phyloP scores from a whole-genome alignment of 23 red algal genomes.

The Pyropia haitanensis region DNA sequence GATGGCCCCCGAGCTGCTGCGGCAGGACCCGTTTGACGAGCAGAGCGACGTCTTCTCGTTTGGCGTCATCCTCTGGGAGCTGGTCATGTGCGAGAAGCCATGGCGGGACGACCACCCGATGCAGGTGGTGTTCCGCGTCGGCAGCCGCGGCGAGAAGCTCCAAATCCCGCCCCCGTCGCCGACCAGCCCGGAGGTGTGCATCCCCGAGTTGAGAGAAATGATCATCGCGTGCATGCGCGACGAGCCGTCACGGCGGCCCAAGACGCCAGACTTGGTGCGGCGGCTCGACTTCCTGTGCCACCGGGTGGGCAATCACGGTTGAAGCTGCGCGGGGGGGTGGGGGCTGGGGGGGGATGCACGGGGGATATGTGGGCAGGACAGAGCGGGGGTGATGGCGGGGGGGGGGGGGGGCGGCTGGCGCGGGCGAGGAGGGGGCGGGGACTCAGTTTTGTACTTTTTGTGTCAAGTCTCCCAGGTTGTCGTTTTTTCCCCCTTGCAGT shows the following conservation, averaged over 20 bases:
- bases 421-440: too few species aligned
- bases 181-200: slow-evolving; percentile 23
- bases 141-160: slow-evolving; percentile 71
- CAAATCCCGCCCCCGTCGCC: slow-evolving; percentile 34
- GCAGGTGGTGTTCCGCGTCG: slow-evolving; percentile 92
- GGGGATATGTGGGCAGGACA: too few species aligned
- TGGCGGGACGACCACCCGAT: slow-evolving; percentile 96
- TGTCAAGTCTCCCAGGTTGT: too few species aligned
- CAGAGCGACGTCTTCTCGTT: slow-evolving; percentile 96
- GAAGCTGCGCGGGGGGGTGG: too few species aligned
- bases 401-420: too few species aligned
- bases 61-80: slow-evolving; percentile 97
- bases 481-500: too few species aligned
- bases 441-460: too few species aligned
- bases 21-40: slow-evolving; percentile 85
- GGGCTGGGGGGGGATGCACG: too few species aligned
- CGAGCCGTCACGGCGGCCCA: slow-evolving; percentile 51
- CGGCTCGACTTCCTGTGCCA: slow-evolving; percentile 53
- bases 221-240: slow-evolving; percentile 68
- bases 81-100: slow-evolving; percentile 92
- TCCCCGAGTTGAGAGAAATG: slow-evolving; percentile 63
- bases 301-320: slow-evolving; percentile 13
- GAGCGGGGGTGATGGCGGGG: too few species aligned
- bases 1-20: slow-evolving; percentile 97
- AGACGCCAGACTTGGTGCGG: slow-evolving; percentile 38